Conservation (phyloP, 768 basidiomycete species). For the Suillus americanus region DNA sequence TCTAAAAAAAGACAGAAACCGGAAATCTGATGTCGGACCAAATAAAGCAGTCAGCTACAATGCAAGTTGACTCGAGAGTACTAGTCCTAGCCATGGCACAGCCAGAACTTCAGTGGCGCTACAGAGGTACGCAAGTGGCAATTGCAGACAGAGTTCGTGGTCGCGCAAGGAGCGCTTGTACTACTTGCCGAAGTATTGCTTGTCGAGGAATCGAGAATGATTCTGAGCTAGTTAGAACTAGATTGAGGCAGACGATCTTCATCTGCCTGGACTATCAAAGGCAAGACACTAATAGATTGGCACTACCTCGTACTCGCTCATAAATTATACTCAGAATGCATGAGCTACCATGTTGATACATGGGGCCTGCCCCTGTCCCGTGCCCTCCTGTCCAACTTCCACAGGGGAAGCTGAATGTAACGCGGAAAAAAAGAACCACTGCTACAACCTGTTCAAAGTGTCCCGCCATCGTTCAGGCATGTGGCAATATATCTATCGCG, state of each 20-base stretch:
- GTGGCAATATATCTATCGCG: not conserved
- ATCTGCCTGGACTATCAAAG: not conserved
- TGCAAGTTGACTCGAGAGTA: slow-evolving; percentile 39
- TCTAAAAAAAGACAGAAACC: slow-evolving; percentile 23
- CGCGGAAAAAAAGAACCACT: not conserved
- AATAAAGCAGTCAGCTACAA: not conserved
- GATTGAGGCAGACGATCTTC: not conserved
- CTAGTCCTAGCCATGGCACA: slow-evolving; percentile 53
- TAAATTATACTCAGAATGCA: not conserved
- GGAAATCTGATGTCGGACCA: not conserved
- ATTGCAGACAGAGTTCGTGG: slow-evolving; percentile 2
- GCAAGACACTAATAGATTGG: not conserved
- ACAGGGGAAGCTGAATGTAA: not conserved
- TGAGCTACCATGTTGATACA: not conserved
- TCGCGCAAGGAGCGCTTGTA: not conserved
- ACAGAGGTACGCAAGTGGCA: not conserved
- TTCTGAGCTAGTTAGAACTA: not conserved
- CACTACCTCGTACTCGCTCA: not conserved
- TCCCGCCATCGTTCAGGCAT: not conserved
- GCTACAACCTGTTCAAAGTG: not conserved
- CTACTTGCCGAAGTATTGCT: not conserved
- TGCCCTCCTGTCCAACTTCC: not conserved
- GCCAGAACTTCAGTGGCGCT: slow-evolving; percentile 32
- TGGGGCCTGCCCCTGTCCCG: not conserved
- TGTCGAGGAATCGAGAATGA: not conserved